These are phyloP conservation scores for Microbotryum violaceum DNA, from an alignment of 1,284 basidiomycete species.

Conservation along the genomic window DNA sequence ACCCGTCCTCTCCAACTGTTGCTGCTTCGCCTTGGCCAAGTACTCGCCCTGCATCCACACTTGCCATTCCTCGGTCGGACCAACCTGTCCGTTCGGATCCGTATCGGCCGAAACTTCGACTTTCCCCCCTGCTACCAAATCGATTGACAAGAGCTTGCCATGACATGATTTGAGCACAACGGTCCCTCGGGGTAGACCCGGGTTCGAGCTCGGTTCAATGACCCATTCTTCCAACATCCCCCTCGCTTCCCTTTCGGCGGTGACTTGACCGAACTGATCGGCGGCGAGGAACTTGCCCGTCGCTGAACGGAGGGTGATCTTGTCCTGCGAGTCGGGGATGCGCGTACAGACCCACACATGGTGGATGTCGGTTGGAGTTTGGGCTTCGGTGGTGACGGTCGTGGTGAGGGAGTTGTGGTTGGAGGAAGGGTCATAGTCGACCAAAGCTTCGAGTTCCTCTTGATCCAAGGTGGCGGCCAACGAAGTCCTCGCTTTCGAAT, in stretches of 20 bases:
- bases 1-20: constrained; percentile 67
- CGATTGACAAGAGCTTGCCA: constrained; percentile 70
- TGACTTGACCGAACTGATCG: constrained; percentile 70
- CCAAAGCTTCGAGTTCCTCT: constrained; percentile 26
- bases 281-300: constrained; percentile 79
- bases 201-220: constrained; percentile 41
- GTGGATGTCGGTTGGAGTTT: constrained; percentile 63
- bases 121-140: constrained; percentile 70
- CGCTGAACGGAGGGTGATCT: constrained; percentile 71
- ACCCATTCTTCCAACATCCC: constrained; percentile 84
- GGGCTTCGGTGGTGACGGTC: constrained; percentile 49
- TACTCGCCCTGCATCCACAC: constrained; percentile 86
- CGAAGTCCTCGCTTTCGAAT: constrained; percentile 36
- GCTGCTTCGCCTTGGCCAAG: constrained; percentile 74
- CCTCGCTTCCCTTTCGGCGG: constrained; percentile 66
- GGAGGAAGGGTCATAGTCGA: constrained; percentile 12
- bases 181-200: constrained; percentile 36
- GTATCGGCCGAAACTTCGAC: constrained; percentile 71
- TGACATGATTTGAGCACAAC: constrained; percentile 56
- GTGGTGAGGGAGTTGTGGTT: not conserved
- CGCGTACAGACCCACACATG: constrained; percentile 81
- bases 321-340: constrained; percentile 61
- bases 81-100: constrained; percentile 56
- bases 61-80: constrained; percentile 64
- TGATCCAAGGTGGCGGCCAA: constrained; percentile 15